Base-by-base conservation (phyloP, 805 yeast species). In the Vanderwaltozyma tropicalis region DNA sequence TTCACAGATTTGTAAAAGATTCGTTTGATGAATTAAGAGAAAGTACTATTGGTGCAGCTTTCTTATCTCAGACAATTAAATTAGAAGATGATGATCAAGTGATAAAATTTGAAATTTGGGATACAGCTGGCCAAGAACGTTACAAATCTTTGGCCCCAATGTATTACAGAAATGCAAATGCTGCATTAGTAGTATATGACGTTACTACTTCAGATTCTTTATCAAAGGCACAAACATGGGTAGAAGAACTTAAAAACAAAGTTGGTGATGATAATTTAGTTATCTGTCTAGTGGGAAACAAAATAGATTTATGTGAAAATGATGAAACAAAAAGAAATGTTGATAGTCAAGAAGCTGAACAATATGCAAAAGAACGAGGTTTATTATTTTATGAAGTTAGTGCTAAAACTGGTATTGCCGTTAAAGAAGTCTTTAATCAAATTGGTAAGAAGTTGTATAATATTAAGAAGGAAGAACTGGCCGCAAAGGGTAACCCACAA, bases 1-100 rank as follows among this genome's bases (percentile, higher is more conserved):
- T 86, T 1, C 82, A 82, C 46, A 66, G 96, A 37, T 86, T 88
- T 50, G 88, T 75, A 19, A 73, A 72, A 44, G 72, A 77, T 49
- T 62, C 76, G 0, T 92, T 89, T 56, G 92, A 85, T 47, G 79
- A 75, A 22, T 74, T 75, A 46, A 74, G 89, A 41, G 85, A 94
- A 48, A 83, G 94, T 31, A 92, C 98, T 2, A 92, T 92, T 39
- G 99, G 99, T n/a, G 99, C 98, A 4, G 98, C 97, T 0, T 92
- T 89, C 60, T 71, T 92, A 28, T 85, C 96, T 14, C 94, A 87
- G 56, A 77, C 81, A 10, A 46, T 59, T 13, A 46, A 45, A 22
- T 45, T 48, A 28, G 43, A 44, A 22, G 40, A 29, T 41, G 51
- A 50, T 21, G 49, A 47, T 7, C 47, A 45, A 4, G 49, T 55